A percentile compares a stretch with the other conserved stretches of the same genome.
phyloP scores from a whole-genome alignment of 208 protist species.

The Trypanosoma lewisi region DNA sequence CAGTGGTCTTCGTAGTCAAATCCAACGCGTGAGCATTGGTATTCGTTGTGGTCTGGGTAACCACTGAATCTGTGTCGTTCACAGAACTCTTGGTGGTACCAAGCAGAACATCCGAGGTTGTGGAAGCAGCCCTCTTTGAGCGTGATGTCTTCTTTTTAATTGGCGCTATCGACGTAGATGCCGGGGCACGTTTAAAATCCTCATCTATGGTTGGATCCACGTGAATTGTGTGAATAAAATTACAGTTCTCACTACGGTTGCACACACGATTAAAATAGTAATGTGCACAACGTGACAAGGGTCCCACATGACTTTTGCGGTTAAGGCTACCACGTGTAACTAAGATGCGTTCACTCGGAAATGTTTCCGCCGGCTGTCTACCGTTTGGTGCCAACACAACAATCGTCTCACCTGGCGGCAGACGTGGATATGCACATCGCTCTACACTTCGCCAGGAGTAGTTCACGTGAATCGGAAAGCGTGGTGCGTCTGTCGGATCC shows the following conservation, averaged over 20 bases:
- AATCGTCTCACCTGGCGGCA: conserved; percentile 45
- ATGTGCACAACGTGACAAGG: conserved; percentile 79
- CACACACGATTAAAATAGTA: conserved; percentile 89
- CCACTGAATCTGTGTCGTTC: background rate
- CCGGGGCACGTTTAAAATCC: conserved; percentile 46
- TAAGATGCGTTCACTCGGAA: conserved; percentile 54
- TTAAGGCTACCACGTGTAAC: conserved; percentile 51
- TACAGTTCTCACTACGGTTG: conserved; percentile 70
- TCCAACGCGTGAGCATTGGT: background rate
- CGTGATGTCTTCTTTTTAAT: background rate
- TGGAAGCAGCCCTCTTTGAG: background rate
- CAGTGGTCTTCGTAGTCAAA: background rate
- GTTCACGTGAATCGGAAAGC: conserved; percentile 73
- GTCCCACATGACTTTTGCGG: conserved; percentile 21
- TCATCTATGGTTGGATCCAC: conserved; percentile 66
- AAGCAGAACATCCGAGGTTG: background rate
- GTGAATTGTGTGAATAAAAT: conserved; percentile 77
- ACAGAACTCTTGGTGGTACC: too few species aligned
- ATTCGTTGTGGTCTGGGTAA: background rate
- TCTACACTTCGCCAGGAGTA: conserved; percentile 58
- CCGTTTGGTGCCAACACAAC: conserved; percentile 69
- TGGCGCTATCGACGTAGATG: background rate
- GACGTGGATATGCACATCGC: conserved; percentile 55
- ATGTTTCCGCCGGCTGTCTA: conserved; percentile 38
- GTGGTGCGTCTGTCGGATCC: conserved; percentile 27